phyloP scores from a whole-genome alignment of 139 green algal genomes.

The Raphidocelis subcapitata region DNA sequence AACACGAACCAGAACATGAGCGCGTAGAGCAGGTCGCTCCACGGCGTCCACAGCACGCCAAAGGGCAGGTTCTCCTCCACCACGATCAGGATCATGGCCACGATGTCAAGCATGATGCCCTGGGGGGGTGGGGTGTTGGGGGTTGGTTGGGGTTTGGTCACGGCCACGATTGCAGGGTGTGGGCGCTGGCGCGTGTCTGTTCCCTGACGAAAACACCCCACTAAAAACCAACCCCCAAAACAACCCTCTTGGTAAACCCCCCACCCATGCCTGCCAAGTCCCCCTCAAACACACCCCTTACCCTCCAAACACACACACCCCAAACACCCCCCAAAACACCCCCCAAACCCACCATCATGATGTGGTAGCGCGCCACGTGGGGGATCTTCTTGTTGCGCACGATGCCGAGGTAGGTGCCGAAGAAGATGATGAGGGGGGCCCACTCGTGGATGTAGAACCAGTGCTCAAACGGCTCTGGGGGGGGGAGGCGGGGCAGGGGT shows the following conservation, averaged over 20 bases:
- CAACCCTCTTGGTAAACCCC: too few species aligned
- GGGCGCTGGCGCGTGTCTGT: too few species aligned
- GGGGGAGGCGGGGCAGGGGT: too few species aligned
- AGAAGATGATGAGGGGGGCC: slow-evolving; percentile 66
- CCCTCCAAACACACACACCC: too few species aligned
- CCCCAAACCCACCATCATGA: slow-evolving; percentile 56
- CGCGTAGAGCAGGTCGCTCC: slow-evolving; percentile 54
- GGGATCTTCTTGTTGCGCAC: slow-evolving; percentile 67
- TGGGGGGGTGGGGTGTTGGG: slow-evolving; percentile 7
- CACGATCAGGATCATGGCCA: slow-evolving; percentile 67
- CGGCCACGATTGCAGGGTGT: background rate
- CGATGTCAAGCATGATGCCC: slow-evolving; percentile 66
- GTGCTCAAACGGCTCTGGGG: slow-evolving; percentile 63
- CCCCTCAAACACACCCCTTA: too few species aligned
- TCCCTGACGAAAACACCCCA: too few species aligned
- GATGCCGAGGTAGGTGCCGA: slow-evolving; percentile 64
- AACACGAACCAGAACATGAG: slow-evolving; percentile 68
- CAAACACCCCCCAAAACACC: background rate
- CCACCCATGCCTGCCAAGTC: too few species aligned
- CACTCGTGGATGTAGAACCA: slow-evolving; percentile 72
- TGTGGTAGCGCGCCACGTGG: slow-evolving; percentile 62
- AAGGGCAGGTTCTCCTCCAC: slow-evolving; percentile 64
- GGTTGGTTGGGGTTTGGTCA: background rate
- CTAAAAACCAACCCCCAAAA: too few species aligned
- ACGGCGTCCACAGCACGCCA: slow-evolving; percentile 56